These are phyloP conservation scores for Xylaria sp. DNA, from an alignment of 2,329 filamentous ascomycete species.

Conservation along the genomic window DNA sequence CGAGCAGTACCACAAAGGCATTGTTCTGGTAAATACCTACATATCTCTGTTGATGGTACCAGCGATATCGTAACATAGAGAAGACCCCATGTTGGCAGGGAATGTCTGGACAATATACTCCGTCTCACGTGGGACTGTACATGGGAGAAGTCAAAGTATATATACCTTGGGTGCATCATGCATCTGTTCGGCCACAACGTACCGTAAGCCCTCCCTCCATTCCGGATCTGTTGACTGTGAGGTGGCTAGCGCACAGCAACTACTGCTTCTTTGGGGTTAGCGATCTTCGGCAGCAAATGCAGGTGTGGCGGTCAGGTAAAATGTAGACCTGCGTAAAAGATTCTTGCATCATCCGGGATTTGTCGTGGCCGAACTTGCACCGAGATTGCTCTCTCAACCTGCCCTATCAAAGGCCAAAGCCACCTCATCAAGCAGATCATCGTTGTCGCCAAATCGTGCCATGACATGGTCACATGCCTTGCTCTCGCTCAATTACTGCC, in stretches of 20 bases:
- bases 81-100: too few species aligned
- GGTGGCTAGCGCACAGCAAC: slow-evolving; percentile 23
- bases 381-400: slow-evolving; percentile 33
- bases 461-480: slow-evolving; percentile 29
- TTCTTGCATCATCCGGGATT: slow-evolving; percentile 41
- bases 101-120: background rate
- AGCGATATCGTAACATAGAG: too few species aligned
- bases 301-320: slow-evolving; percentile 37
- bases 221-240: slow-evolving; percentile 6
- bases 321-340: slow-evolving; percentile 22
- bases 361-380: slow-evolving; percentile 43
- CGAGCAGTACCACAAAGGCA: too few species aligned
- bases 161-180: slow-evolving; percentile 2
- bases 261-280: slow-evolving; percentile 35
- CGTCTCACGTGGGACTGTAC: background rate
- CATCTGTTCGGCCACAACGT: background rate
- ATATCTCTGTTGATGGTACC: too few species aligned
- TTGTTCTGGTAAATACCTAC: too few species aligned
- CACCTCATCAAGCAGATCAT: slow-evolving; percentile 30
- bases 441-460: slow-evolving; percentile 29
- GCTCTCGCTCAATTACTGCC: slow-evolving; percentile 25
- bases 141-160: background rate
- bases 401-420: slow-evolving; percentile 30
- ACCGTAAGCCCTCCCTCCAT: slow-evolving; percentile 7
- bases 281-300: background rate